Base-by-base conservation (phyloP, 1,139 yeast genomes). In the Yamadazyma epiphylla region DNA sequence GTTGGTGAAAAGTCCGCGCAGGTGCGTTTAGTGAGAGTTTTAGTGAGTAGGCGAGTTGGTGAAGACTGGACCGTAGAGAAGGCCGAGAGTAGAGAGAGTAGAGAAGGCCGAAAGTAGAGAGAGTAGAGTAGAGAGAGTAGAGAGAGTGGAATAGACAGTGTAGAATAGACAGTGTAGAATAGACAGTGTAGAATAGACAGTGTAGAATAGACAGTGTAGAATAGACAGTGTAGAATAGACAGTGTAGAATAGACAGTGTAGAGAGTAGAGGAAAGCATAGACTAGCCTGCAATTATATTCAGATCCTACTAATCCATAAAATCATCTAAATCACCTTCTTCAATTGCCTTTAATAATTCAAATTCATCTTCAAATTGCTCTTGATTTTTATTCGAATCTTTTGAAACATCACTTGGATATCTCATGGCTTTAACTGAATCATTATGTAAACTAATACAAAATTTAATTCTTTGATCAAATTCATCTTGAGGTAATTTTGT, bases 381-480 rank as follows among this genome's bases (percentile, higher is more conserved):
- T 33, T 55, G 48, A 24, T 45, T 53, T 33, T 54, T 54, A 29
- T 50, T 51, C 14, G 48, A 45, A 24, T 49, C 55, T 24, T 46
- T 46, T 26, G 37, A 31, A 35, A 49, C 53, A 36, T 66, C 71
- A 29, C 58, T 53, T 10, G 96, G 95, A 58, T 85, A 94, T 49
- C 97, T 77, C 97, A 94, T 88, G 13, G 95, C 87, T 64, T 87
- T 85, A 36, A 91, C 95, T 55, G 88, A 79, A 49, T 91, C 97
- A 46, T 88, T 87, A 60, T 91, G 95, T 45, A 94, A 73, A 28
- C 83, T 74, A 60, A 88, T 85, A 54, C 96, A 91, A 59, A 91
- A 94, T 50, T 79, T 78, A 59, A 91, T 89, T 66, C 98, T 83
- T 57, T 87, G 95, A 58, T 91, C 94, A 62, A 87, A 88, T 38